Percentiles rank a stretch among this genome's conserved stretches.
These are phyloP conservation scores for Candida maesae DNA, from an alignment of 805 yeast species.

Conservation along the genomic window DNA sequence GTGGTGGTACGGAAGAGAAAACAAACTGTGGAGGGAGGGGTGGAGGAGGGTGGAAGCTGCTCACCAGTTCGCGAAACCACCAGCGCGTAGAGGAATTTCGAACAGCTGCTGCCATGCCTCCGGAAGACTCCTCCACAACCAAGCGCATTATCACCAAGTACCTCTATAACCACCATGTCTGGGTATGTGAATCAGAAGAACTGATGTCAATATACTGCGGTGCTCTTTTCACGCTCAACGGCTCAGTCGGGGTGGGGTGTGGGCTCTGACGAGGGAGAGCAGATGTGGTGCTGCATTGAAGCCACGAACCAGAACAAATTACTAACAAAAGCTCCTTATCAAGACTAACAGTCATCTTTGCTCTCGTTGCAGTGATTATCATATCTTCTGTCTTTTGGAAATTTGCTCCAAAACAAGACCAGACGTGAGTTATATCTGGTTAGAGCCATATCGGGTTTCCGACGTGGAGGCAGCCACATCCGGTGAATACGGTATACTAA, in stretches of 20 bases:
- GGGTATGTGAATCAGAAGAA: constrained; percentile 11
- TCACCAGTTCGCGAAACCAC: no score
- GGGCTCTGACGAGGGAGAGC: no score
- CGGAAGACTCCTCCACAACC: no score
- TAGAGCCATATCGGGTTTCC: no score
- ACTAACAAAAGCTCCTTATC: constrained; percentile 5
- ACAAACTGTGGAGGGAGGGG: no score
- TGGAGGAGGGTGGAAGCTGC: no score
- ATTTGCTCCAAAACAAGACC: constrained; percentile 79
- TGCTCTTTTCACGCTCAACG: no score
- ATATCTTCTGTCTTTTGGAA: constrained; percentile 73
- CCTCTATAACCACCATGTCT: constrained; percentile 6
- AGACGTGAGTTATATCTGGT: constrained; percentile 38
- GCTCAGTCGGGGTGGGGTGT: no score
- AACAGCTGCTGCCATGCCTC: constrained; percentile 9
- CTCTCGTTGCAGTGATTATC: constrained; percentile 27
- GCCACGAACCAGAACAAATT: background rate
- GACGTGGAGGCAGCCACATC: no score
- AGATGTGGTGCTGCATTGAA: background rate
- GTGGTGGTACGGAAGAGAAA: no score
- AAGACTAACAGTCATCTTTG: constrained; percentile 13
- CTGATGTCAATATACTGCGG: no score
- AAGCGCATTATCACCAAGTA: background rate
- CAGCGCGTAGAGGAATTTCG: no score
- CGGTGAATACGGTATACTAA: constrained; percentile 3